phyloP scores from a whole-genome alignment of 495 filamentous ascomycete genomes.

The Rusavskia elegans region DNA sequence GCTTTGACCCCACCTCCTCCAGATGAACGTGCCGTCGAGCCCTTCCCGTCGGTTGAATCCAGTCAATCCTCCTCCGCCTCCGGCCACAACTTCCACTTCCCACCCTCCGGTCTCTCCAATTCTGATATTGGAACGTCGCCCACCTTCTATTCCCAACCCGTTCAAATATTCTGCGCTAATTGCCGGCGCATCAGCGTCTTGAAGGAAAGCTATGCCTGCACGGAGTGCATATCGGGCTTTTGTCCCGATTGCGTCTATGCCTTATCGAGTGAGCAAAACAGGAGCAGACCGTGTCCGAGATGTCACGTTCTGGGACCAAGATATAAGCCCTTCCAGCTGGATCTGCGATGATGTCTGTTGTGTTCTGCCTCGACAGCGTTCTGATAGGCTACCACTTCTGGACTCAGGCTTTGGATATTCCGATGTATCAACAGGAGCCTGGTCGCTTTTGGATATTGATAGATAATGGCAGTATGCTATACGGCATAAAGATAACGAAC shows the following conservation, averaged over 20 bases:
- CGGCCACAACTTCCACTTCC: slow-evolving; percentile 51
- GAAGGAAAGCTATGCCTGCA: slow-evolving; percentile 76
- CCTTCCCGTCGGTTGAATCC: slow-evolving; percentile 74
- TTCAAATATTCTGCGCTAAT: slow-evolving; percentile 77
- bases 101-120: slow-evolving; percentile 30
- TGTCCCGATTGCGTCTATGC: slow-evolving; percentile 74
- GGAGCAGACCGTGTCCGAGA: slow-evolving; percentile 32
- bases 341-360: slow-evolving; percentile 26
- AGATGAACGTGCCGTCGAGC: slow-evolving; percentile 49
- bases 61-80: slow-evolving; percentile 33
- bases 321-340: slow-evolving; percentile 39
- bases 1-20: slow-evolving; percentile 68
- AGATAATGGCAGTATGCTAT: no score
- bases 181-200: slow-evolving; percentile 60
- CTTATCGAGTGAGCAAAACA: slow-evolving; percentile 41
- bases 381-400: not conserved
- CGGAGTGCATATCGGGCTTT: slow-evolving; percentile 83
- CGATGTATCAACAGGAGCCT: no score
- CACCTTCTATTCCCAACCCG: slow-evolving; percentile 31
- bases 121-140: slow-evolving; percentile 33
- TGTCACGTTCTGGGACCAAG: slow-evolving; percentile 33
- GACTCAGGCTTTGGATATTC: not conserved
- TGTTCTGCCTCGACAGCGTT: not conserved
- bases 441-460: no score
- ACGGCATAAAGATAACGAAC: no score